Conservation (phyloP, 1,284 basidiomycete species). For the Serendipita sp. region DNA sequence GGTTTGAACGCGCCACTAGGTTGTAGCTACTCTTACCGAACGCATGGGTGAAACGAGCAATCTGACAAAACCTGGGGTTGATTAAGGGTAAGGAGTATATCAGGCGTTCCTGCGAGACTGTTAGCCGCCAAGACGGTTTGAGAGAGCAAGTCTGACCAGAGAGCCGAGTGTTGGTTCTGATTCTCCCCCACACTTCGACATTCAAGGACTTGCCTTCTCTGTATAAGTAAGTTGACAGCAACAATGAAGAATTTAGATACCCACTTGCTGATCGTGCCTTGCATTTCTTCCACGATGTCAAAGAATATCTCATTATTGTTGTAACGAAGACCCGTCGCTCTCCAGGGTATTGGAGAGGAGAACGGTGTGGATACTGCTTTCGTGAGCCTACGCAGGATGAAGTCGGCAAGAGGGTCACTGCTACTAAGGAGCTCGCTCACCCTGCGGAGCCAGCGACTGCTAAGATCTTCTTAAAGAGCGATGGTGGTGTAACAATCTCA, state of each 20-base stretch:
- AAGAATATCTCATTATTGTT: slow-evolving; percentile 90
- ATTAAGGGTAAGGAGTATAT: slow-evolving; percentile 44
- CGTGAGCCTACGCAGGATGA: slow-evolving; percentile 22
- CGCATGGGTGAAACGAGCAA: slow-evolving; percentile 81
- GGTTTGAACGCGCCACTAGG: not conserved
- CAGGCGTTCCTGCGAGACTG: not conserved
- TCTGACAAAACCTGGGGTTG: slow-evolving; percentile 66
- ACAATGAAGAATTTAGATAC: slow-evolving; percentile 16
- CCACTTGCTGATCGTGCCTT: slow-evolving; percentile 71
- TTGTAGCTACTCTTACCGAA: slow-evolving; percentile 47
- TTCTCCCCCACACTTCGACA: slow-evolving; percentile 63
- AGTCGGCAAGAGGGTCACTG: slow-evolving; percentile 16
- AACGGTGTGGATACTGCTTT: slow-evolving; percentile 51
- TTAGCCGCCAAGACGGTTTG: not conserved
- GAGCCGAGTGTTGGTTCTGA: slow-evolving; percentile 70
- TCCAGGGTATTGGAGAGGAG: slow-evolving; percentile 88
- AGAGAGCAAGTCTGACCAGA: slow-evolving; percentile 38
- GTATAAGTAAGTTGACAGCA: not conserved
- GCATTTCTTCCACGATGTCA: slow-evolving; percentile 76
- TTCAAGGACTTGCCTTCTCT: slow-evolving; percentile 65
- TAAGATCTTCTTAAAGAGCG: slow-evolving; percentile 66
- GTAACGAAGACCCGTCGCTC: slow-evolving; percentile 72
- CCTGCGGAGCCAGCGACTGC: slow-evolving; percentile 43
- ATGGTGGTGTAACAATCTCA: slow-evolving; percentile 83
- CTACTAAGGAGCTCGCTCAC: slow-evolving; percentile 17